A percentile compares a stretch with the other conserved stretches of the same genome.
phyloP scores from a whole-genome alignment of 2,329 filamentous ascomycete species.

The Lasiodiplodia citricola region DNA sequence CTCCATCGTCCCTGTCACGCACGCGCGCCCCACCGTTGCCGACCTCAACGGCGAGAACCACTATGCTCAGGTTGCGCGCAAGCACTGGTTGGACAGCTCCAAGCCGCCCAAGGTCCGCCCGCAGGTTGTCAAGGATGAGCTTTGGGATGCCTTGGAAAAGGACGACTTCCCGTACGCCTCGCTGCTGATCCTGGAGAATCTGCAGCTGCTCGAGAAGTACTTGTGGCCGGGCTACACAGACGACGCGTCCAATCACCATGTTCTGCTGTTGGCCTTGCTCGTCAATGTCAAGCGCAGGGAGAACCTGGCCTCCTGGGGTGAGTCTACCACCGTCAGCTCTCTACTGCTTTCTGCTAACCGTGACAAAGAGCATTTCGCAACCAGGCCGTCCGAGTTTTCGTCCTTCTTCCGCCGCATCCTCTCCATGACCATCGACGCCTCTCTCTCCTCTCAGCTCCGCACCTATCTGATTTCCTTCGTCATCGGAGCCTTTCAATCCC shows the following conservation, averaged over 20 bases:
- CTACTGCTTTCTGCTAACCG: neutral
- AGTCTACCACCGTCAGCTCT: neutral
- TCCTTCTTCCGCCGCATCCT: conserved; percentile 86
- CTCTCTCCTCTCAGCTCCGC: conserved; percentile 57
- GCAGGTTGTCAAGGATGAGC: conserved; percentile 81
- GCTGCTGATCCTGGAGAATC: conserved; percentile 81
- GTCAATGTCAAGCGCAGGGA: conserved; percentile 88
- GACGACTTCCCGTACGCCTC: conserved; percentile 79
- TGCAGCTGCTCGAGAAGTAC: conserved; percentile 92
- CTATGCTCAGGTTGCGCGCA: conserved; percentile 74
- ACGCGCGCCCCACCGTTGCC: conserved; percentile 66
- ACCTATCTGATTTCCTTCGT: conserved; percentile 88
- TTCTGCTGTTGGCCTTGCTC: conserved; percentile 83
- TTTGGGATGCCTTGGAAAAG: conserved; percentile 88
- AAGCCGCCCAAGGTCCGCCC: conserved; percentile 72
- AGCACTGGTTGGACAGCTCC: conserved; percentile 78
- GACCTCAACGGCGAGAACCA: conserved; percentile 72
- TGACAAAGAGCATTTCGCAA: conserved; percentile 67
- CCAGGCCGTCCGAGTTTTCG: conserved; percentile 82
- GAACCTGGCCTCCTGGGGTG: conserved; percentile 78
- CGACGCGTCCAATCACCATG: conserved; percentile 88
- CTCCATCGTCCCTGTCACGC: conserved; percentile 34
- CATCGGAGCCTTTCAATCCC: conserved; percentile 89
- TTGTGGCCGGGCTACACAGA: conserved; percentile 93
- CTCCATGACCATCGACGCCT: conserved; percentile 73